phyloP scores from a whole-genome alignment of 352 stramenopile species.

The Thraustotheca clavata region DNA sequence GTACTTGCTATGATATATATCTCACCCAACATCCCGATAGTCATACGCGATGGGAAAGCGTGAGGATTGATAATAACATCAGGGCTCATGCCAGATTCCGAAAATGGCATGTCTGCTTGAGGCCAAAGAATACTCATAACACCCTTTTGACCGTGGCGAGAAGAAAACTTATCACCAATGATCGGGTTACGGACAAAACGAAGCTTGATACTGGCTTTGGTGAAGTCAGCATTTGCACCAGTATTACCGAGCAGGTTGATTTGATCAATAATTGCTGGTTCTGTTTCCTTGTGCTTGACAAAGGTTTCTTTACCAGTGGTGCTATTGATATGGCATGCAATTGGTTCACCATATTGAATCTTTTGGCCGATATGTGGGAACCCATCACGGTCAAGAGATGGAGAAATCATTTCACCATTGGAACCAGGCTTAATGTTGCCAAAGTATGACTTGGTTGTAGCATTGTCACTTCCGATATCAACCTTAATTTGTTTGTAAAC shows the following conservation, averaged over 20 bases:
- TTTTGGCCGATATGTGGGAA: conserved; percentile 93
- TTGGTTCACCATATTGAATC: conserved; percentile 92
- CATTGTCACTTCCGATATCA: conserved; percentile 47
- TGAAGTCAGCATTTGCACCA: conserved; percentile 63
- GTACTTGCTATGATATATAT: conserved; percentile 31
- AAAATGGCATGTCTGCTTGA: conserved; percentile 99
- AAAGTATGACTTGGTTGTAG: conserved; percentile 83
- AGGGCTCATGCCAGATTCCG: conserved; percentile 96
- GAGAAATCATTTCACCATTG: conserved; percentile 42
- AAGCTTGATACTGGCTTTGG: conserved; percentile 93
- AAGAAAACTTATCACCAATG: conserved; percentile 99
- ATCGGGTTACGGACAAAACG: conserved; percentile 98
- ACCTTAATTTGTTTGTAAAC: conserved; percentile 97
- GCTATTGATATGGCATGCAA: conserved; percentile 95
- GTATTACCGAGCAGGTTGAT: conserved; percentile 77
- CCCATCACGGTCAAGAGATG: conserved; percentile 92
- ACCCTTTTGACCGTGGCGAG: conserved; percentile 98
- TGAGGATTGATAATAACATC: conserved; percentile 99
- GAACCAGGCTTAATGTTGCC: conserved; percentile 82
- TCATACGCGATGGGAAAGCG: conserved; percentile 98
- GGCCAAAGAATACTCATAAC: conserved; percentile 99
- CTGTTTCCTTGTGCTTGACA: conserved; percentile 97
- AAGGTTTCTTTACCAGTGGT: conserved; percentile 84
- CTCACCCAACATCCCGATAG: conserved; percentile 73
- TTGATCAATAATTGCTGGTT: conserved; percentile 96